Evolutionary conservation across 192 early-diverging fungal species (phyloP).

Genomic region (Mortierella alpina): DNA sequence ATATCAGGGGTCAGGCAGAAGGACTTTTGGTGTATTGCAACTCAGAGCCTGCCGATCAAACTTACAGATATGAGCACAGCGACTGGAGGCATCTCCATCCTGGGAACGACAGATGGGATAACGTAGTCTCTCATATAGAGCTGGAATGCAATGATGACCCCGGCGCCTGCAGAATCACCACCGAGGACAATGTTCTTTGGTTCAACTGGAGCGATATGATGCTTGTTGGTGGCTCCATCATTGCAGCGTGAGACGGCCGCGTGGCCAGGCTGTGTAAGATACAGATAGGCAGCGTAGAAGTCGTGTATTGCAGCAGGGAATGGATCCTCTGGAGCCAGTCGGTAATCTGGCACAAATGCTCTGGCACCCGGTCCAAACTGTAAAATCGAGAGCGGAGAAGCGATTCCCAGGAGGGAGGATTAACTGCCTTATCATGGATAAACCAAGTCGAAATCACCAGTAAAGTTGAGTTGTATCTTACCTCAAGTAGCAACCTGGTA

Average conservation of each 20-base stretch:
- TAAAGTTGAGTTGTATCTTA: constrained; percentile 1
- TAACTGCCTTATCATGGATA: too few species aligned
- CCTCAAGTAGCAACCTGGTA: constrained; percentile 58
- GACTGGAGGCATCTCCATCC: constrained; percentile 15
- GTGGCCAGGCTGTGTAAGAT: constrained; percentile 33
- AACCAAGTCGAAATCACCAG: background rate
- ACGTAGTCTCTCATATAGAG: constrained; percentile 46
- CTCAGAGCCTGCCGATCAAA: background rate
- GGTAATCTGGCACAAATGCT: constrained; percentile 47
- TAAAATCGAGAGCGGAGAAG: background rate
- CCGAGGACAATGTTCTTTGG: constrained; percentile 70
- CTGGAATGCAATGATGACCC: constrained; percentile 32
- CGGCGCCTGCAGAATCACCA: constrained; percentile 78
- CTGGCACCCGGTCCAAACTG: constrained; percentile 45
- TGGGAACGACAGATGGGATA: constrained; percentile 20
- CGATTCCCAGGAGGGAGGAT: too few species aligned
- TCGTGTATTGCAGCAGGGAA: constrained; percentile 53
- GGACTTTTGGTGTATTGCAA: background rate
- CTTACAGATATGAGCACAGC: constrained; percentile 43
- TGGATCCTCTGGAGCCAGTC: constrained; percentile 44
- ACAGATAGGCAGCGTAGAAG: constrained; percentile 39
- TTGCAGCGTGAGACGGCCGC: constrained; percentile 8
- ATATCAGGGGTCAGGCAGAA: background rate
- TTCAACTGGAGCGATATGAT: constrained; percentile 54
- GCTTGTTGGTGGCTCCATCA: background rate